phyloP scores from a whole-genome alignment of 306 rosid genomes.

The Quercus robur region DNA sequence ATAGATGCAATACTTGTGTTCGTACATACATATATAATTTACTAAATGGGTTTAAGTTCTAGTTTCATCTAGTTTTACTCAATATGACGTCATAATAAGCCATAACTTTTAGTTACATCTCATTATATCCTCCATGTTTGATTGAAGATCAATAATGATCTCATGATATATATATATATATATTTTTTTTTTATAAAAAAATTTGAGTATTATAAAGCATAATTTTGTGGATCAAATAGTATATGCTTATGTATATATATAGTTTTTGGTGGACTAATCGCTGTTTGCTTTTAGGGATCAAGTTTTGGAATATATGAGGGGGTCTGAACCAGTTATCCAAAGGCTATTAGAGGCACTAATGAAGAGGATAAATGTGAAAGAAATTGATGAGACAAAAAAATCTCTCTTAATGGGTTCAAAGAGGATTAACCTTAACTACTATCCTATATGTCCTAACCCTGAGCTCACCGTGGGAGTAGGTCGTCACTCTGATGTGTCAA shows the following conservation, averaged over 20 bases:
- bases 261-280: background rate
- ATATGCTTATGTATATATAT: background rate
- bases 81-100: too few relatives aligned
- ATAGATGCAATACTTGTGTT: too few relatives aligned
- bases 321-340: constrained; percentile 31
- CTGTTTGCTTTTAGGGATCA: constrained; percentile 27
- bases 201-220: too few relatives aligned
- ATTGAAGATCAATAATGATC: too few relatives aligned
- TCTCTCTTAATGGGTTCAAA: constrained; percentile 46
- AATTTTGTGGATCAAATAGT: too few relatives aligned
- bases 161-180: too few relatives aligned
- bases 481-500: constrained; percentile 64
- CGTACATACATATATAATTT: too few relatives aligned
- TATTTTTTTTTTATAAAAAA: too few relatives aligned
- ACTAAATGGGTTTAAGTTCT: too few relatives aligned
- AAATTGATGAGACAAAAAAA: constrained; percentile 34
- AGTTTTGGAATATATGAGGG: constrained; percentile 52
- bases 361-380: constrained; percentile 35
- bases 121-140: too few relatives aligned
- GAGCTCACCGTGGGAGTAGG: constrained; percentile 51
- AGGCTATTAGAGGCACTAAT: constrained; percentile 33
- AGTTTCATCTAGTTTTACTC: too few relatives aligned
- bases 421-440: constrained; percentile 52
- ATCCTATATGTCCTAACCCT: constrained; percentile 59
- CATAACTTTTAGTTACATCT: too few relatives aligned